Conservation (phyloP, 371 early-diverging fungal species). For the Apophysomyces elegans region DNA sequence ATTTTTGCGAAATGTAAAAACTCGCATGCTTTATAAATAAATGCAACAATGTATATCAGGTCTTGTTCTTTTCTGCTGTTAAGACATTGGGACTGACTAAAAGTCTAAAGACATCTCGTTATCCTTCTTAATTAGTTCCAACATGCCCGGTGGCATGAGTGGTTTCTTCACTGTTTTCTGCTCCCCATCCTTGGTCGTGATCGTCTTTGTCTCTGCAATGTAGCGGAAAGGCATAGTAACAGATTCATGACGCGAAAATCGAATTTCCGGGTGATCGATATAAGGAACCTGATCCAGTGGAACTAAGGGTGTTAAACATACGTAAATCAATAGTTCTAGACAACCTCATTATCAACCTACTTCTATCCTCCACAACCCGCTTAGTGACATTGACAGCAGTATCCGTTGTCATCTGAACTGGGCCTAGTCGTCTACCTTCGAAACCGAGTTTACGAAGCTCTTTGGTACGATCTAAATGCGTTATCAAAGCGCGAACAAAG, state of each 20-base stretch:
- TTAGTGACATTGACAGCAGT: constrained; percentile 69
- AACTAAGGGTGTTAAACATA: constrained; percentile 26
- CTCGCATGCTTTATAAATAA: too few species aligned
- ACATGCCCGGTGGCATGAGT: constrained; percentile 78
- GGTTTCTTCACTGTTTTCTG: constrained; percentile 62
- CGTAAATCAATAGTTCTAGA: neutral
- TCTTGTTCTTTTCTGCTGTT: neutral
- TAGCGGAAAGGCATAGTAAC: constrained; percentile 80
- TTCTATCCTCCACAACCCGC: constrained; percentile 59
- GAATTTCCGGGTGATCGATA: constrained; percentile 78
- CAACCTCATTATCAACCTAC: constrained; percentile 31
- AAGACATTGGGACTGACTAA: constrained; percentile 13
- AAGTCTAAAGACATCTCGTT: constrained; percentile 69
- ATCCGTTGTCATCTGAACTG: constrained; percentile 79
- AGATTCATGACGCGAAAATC: constrained; percentile 69
- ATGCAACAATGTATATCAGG: too few species aligned
- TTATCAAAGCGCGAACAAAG: too few species aligned
- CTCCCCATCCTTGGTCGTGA: constrained; percentile 54
- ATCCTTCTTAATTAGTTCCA: constrained; percentile 74
- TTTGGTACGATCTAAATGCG: constrained; percentile 68
- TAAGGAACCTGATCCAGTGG: constrained; percentile 69
- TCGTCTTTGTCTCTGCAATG: constrained; percentile 51
- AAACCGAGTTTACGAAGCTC: constrained; percentile 77
- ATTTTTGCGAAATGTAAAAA: too few species aligned
- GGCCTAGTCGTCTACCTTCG: constrained; percentile 77